phyloP scores from a whole-genome alignment of 768 basidiomycete species.

The Tulasnella sp. region DNA sequence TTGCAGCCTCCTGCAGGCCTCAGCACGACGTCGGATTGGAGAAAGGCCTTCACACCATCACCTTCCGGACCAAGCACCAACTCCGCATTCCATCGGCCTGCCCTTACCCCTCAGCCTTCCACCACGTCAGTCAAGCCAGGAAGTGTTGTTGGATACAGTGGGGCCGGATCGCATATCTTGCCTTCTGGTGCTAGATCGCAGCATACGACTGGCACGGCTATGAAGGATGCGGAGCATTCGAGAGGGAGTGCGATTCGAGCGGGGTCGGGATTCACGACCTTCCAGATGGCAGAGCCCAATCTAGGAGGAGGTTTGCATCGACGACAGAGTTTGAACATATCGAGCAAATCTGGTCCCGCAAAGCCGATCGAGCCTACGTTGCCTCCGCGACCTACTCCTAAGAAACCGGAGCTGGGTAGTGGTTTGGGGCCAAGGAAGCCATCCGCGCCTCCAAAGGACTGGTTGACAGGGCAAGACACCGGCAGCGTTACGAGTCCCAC shows the following conservation, averaged over 20 bases:
- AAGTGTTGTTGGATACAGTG: not conserved
- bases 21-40: not conserved
- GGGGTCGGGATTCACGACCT: conserved; percentile 18
- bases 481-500: not conserved
- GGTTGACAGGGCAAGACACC: conserved; percentile 68
- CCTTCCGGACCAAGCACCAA: not conserved
- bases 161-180: not conserved
- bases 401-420: not conserved
- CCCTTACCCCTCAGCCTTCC: conserved; percentile 26
- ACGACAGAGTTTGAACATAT: conserved; percentile 14
- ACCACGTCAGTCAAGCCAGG: not conserved
- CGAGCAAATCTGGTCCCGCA: not conserved
- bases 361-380: conserved; percentile 19
- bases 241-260: conserved; percentile 21
- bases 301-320: not conserved
- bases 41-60: conserved; percentile 9
- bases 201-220: conserved; percentile 53
- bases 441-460: conserved; percentile 48
- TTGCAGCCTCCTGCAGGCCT: conserved; percentile 1
- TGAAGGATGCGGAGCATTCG: conserved; percentile 35
- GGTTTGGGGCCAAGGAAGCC: not conserved
- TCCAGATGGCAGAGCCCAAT: not conserved
- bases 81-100: conserved; percentile 4
- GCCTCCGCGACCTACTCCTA: conserved; percentile 21
- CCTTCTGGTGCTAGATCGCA: conserved; percentile 44